These are phyloP conservation scores for Amorphotheca resinae DNA, from an alignment of 495 filamentous ascomycete species.

Conservation along the genomic window DNA sequence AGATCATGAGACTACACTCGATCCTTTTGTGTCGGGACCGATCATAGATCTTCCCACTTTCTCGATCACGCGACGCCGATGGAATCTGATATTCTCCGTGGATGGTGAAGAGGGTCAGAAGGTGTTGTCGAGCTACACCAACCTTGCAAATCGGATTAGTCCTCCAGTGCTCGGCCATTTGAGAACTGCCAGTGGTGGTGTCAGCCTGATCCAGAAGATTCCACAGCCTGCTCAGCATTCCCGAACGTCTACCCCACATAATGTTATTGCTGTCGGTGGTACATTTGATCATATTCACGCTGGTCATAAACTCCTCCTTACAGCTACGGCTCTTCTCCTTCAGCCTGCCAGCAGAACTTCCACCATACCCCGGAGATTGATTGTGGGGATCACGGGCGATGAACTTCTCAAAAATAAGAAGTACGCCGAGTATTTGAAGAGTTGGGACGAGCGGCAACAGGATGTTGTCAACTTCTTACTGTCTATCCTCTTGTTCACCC, in stretches of 20 bases:
- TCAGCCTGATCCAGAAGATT: constrained; percentile 25
- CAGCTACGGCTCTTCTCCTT: constrained; percentile 65
- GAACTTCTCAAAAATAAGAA: constrained; percentile 79
- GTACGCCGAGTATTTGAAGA: constrained; percentile 63
- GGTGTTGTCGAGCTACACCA: constrained; percentile 29
- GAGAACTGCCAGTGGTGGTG: constrained; percentile 33
- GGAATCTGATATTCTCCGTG: constrained; percentile 58
- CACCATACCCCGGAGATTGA: constrained; percentile 38
- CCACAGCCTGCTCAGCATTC: constrained; percentile 17
- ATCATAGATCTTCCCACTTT: constrained; percentile 55
- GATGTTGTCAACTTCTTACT: constrained; percentile 57
- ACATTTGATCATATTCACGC: constrained; percentile 95
- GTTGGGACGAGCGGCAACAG: constrained; percentile 60
- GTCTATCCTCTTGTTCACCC: constrained; percentile 46
- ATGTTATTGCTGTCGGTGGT: constrained; percentile 67
- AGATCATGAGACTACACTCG: constrained; percentile 8
- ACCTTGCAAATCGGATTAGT: constrained; percentile 32
- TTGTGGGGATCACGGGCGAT: constrained; percentile 81
- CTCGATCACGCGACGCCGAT: constrained; percentile 48
- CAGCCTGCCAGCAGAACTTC: constrained; percentile 32
- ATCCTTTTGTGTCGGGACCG: constrained; percentile 31
- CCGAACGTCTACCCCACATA: constrained; percentile 10
- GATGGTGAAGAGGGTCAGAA: constrained; percentile 23
- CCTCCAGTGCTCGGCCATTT: constrained; percentile 31
- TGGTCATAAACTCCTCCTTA: constrained; percentile 89